Conservation (phyloP, 768 basidiomycete species). For the Rhizopogon sp. region DNA sequence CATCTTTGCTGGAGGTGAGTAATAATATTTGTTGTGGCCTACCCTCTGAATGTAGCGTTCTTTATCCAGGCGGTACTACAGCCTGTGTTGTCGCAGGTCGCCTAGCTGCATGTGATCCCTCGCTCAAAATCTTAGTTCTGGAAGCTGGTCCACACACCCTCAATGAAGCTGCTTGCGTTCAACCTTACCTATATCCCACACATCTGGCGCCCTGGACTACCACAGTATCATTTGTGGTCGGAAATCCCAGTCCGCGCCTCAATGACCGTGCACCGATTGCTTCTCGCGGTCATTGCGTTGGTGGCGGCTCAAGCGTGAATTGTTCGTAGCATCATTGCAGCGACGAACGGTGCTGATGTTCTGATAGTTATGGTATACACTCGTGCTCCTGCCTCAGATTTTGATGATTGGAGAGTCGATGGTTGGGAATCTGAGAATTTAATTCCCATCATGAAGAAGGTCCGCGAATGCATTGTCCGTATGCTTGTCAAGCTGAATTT, state of each 20-base stretch:
- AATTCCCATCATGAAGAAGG: conserved; percentile 19
- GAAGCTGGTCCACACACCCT: conserved; percentile 23
- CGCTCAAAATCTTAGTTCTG: conserved; percentile 21
- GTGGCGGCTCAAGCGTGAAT: conserved; percentile 40
- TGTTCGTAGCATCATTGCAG: conserved; percentile 31
- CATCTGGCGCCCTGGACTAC: conserved; percentile 14
- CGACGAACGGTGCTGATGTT: background rate
- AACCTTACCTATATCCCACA: conserved; percentile 16
- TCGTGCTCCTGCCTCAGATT: conserved; percentile 55
- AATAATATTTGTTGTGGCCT: background rate
- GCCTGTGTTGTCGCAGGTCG: conserved; percentile 28
- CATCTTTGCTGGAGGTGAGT: conserved; percentile 53
- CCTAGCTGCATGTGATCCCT: conserved; percentile 20
- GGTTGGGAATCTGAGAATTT: conserved; percentile 24
- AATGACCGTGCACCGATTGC: conserved; percentile 11
- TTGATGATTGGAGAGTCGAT: conserved; percentile 26
- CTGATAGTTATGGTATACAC: conserved; percentile 45
- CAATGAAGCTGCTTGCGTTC: conserved; percentile 13
- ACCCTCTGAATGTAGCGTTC: conserved; percentile 1
- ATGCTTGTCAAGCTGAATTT: background rate
- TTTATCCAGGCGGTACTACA: conserved; percentile 27
- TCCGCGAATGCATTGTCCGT: background rate
- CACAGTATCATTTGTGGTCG: conserved; percentile 11
- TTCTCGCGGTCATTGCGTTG: conserved; percentile 20
- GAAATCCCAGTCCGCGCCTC: conserved; percentile 12